phyloP scores from a whole-genome alignment of 2,329 filamentous ascomycete species.

The Stagonosporopsis rhizophila region DNA sequence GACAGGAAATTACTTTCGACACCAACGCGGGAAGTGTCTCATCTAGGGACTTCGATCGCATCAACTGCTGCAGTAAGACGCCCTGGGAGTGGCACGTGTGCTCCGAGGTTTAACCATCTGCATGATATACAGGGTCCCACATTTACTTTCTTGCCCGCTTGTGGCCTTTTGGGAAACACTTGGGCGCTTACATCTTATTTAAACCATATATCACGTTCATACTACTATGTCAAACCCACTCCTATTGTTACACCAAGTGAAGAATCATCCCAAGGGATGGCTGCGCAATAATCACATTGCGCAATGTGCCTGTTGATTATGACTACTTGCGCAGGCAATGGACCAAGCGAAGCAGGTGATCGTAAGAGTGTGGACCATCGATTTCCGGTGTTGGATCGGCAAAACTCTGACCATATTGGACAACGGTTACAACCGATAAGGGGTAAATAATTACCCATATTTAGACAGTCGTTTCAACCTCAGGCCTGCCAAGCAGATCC shows the following conservation, averaged over 20 bases:
- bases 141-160: background rate
- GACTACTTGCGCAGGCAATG: background rate
- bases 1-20: constrained; percentile 4
- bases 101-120: background rate
- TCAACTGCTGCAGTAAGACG: constrained; percentile 3
- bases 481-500: background rate
- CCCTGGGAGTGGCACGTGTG: constrained; percentile 4
- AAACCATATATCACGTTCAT: background rate
- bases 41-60: constrained; percentile 1
- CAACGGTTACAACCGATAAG: background rate
- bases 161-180: background rate
- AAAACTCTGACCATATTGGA: background rate
- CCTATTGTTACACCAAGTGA: background rate
- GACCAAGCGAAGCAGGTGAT: background rate
- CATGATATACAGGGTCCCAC: background rate
- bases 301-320: background rate
- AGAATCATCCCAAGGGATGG: background rate
- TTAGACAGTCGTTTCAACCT: background rate
- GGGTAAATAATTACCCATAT: background rate
- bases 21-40: background rate
- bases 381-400: background rate
- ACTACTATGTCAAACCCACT: background rate
- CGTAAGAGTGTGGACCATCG: background rate
- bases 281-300: background rate
- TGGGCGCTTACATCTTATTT: background rate